phyloP scores from a whole-genome alignment of 148 eudicot genomes.

The Persicaria tinctoria region DNA sequence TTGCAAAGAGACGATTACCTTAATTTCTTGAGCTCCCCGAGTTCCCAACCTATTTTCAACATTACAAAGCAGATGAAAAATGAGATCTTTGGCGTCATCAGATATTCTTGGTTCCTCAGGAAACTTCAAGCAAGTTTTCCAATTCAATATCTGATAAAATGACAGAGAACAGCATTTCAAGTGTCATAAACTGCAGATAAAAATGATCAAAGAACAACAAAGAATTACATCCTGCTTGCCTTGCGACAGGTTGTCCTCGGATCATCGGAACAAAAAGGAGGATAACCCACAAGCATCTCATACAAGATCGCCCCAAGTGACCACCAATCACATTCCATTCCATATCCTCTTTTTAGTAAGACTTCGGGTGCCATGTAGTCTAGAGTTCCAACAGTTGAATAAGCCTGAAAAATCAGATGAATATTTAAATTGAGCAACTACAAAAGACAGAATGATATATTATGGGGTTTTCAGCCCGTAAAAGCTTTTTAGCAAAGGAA shows the following conservation, averaged over 20 bases:
- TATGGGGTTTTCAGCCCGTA: neutral
- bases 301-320: slow-evolving; percentile 73
- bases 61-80: slow-evolving; percentile 51
- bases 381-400: slow-evolving; percentile 70
- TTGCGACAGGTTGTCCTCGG: slow-evolving; percentile 65
- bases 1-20: slow-evolving; percentile 27
- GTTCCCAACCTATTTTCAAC: slow-evolving; percentile 63
- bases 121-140: slow-evolving; percentile 66
- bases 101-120: slow-evolving; percentile 68
- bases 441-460: neutral
- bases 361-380: slow-evolving; percentile 88
- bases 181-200: slow-evolving; percentile 4
- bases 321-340: slow-evolving; percentile 86
- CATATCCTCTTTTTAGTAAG: slow-evolving; percentile 61
- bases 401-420: slow-evolving; percentile 41
- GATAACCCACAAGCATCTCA: slow-evolving; percentile 76
- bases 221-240: slow-evolving; percentile 24
- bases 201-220: slow-evolving; percentile 10
- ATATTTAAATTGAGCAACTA: slow-evolving; percentile 8
- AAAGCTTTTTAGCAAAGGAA: neutral
- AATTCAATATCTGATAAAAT: slow-evolving; percentile 47
- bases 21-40: slow-evolving; percentile 63
- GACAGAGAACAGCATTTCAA: neutral
- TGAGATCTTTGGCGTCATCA: slow-evolving; percentile 59
- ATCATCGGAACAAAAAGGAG: slow-evolving; percentile 75